phyloP scores from a whole-genome alignment of 805 yeast genomes.

The Candida ovalis region DNA sequence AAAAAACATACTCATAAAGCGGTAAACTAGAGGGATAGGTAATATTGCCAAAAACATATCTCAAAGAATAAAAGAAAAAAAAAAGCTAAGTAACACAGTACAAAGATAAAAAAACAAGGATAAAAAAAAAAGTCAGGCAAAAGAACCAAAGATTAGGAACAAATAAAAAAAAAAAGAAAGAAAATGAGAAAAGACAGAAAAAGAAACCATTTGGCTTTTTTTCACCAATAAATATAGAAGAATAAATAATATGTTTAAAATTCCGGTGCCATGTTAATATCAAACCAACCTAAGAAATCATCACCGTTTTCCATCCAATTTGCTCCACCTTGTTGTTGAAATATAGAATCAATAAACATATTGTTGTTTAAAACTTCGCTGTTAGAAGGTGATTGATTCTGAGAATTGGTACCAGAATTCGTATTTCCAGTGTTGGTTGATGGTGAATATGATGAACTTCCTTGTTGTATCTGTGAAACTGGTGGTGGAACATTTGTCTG shows the following conservation, averaged over 20 bases:
- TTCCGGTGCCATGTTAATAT: conserved; percentile 67
- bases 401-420: conserved; percentile 15
- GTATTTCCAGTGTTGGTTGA: conserved; percentile 5
- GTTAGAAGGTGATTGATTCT: conserved; percentile 22
- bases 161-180: neutral
- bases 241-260: conserved; percentile 31
- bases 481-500: neutral
- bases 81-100: too few relatives aligned
- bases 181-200: too few relatives aligned
- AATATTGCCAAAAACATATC: neutral
- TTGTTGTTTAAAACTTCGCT: conserved; percentile 23
- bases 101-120: too few relatives aligned
- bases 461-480: neutral
- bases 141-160: neutral
- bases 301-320: conserved; percentile 86
- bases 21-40: neutral
- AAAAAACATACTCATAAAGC: neutral
- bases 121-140: too few relatives aligned
- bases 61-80: neutral
- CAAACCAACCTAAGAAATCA: conserved; percentile 94
- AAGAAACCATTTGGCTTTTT: neutral
- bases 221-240: neutral
- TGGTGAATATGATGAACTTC: conserved; percentile 12
- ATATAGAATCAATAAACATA: conserved; percentile 47
- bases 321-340: conserved; percentile 78